Conservation (phyloP, 805 yeast genomes). For the Candida ulmi region DNA sequence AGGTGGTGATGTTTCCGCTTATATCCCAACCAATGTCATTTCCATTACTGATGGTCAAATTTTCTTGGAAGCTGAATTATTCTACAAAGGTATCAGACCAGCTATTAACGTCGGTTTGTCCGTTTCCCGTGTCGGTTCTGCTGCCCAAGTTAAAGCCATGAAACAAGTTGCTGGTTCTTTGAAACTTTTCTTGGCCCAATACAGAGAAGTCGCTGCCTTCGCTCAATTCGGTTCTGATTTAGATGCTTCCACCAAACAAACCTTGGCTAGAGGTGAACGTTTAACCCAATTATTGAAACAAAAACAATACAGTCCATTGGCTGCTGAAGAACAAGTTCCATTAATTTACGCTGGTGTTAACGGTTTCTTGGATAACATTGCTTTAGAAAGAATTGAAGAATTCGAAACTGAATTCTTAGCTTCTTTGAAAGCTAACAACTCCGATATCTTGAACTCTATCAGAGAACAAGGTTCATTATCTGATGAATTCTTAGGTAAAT, state of each 20-base stretch:
- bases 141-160: constrained; percentile 99
- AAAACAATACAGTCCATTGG: constrained; percentile 93
- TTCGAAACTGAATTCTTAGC: constrained; percentile 92
- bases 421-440: constrained; percentile 85
- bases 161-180: constrained; percentile 99
- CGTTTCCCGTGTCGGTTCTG: constrained; percentile 99
- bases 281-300: constrained; percentile 98
- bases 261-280: constrained; percentile 99
- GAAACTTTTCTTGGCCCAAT: constrained; percentile 99
- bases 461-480: constrained; percentile 86
- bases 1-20: constrained; percentile 99
- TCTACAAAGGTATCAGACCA: constrained; percentile 99
- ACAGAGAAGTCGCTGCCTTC: constrained; percentile 99
- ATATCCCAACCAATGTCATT: constrained; percentile 96
- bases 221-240: constrained; percentile 99
- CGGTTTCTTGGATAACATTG: constrained; percentile 91
- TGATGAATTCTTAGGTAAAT: constrained; percentile 77
- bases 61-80: constrained; percentile 98
- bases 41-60: constrained; percentile 97
- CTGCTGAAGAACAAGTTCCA: constrained; percentile 99
- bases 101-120: constrained; percentile 99
- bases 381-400: constrained; percentile 80
- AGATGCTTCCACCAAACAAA: constrained; percentile 99
- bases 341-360: constrained; percentile 98
- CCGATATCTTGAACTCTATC: constrained; percentile 78